phyloP scores from a whole-genome alignment of 306 rosid species.

The Vigna radiata region DNA sequence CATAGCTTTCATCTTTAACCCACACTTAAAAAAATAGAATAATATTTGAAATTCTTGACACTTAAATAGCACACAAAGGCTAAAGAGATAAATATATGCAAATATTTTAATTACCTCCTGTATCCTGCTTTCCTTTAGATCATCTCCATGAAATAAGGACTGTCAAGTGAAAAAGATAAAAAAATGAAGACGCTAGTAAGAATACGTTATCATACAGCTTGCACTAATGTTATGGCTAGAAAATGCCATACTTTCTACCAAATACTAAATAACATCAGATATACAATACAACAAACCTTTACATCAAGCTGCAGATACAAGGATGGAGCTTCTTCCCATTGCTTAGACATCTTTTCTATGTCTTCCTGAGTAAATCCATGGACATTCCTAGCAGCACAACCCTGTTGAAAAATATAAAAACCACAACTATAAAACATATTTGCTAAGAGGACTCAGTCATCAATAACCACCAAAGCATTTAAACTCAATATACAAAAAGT shows the following conservation, averaged over 20 bases:
- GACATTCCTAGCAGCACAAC: conserved; percentile 97
- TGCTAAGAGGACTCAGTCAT: conserved; percentile 26
- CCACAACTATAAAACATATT: conserved; percentile 15
- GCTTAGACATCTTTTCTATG: conserved; percentile 79
- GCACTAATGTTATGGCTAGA: conserved; percentile 17
- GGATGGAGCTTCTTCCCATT: conserved; percentile 92
- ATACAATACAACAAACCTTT: conserved; percentile 65
- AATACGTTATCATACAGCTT: conserved; percentile 28
- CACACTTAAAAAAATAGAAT: conserved; percentile 1
- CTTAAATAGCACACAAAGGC: conserved; percentile 22
- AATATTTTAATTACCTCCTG: conserved; percentile 70
- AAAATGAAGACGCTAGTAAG: conserved; percentile 42
- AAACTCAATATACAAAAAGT: conserved; percentile 10
- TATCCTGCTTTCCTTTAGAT: conserved; percentile 80
- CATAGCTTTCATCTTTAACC: conserved; percentile 33
- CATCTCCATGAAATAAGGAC: conserved; percentile 91
- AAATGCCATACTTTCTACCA: conserved; percentile 31
- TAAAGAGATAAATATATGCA: conserved; percentile 15
- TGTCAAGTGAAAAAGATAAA: conserved; percentile 55
- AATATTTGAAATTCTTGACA: conserved; percentile 18
- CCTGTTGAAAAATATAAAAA: conserved; percentile 62
- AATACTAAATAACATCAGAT: conserved; percentile 33
- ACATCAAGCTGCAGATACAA: conserved; percentile 80
- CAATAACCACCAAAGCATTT: conserved; percentile 36
- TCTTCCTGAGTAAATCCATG: conserved; percentile 80